Evolutionary conservation across 2,329 filamentous ascomycete genomes (phyloP).

Genomic region (Sporothrix schenckii): DNA sequence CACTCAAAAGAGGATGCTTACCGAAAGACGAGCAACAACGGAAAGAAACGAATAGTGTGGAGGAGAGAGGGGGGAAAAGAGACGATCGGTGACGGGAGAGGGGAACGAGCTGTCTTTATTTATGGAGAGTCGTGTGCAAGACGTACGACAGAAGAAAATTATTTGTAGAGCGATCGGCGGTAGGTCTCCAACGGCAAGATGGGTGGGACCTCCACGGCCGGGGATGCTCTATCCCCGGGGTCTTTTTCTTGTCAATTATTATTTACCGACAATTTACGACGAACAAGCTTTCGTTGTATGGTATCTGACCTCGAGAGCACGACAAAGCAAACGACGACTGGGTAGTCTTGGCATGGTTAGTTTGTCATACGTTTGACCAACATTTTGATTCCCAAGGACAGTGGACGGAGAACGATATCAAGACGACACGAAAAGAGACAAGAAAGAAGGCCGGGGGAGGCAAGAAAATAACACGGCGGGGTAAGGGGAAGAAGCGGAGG

Average conservation of each 20-base stretch:
- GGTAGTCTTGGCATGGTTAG: background rate
- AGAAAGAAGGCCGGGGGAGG: background rate
- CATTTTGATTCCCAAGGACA: background rate
- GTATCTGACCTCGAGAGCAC: no score
- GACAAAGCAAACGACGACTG: background rate
- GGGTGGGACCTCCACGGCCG: background rate
- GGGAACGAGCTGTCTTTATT: conserved; percentile 5
- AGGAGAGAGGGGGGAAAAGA: background rate
- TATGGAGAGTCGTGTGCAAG: conserved; percentile 1
- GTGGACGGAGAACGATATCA: background rate
- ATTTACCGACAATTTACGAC: background rate
- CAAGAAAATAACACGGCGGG: conserved; percentile 4
- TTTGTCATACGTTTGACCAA: conserved; percentile 15
- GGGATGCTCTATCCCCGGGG: background rate
- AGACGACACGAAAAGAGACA: background rate
- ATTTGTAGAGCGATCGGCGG: conserved; percentile 10
- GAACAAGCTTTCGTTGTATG: no score
- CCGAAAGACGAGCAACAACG: background rate
- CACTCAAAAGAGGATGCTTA: background rate
- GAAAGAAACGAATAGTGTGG: background rate
- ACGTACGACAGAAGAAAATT: no score
- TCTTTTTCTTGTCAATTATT: background rate
- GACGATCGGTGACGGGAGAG: background rate
- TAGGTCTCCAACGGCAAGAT: conserved; percentile 18
- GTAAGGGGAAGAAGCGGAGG: conserved; percentile 21